Evolutionary conservation across 257 asterid species (phyloP), one percentile per base, ranked within the genome.

Genomic region (Solanum habrochaites): DNA sequence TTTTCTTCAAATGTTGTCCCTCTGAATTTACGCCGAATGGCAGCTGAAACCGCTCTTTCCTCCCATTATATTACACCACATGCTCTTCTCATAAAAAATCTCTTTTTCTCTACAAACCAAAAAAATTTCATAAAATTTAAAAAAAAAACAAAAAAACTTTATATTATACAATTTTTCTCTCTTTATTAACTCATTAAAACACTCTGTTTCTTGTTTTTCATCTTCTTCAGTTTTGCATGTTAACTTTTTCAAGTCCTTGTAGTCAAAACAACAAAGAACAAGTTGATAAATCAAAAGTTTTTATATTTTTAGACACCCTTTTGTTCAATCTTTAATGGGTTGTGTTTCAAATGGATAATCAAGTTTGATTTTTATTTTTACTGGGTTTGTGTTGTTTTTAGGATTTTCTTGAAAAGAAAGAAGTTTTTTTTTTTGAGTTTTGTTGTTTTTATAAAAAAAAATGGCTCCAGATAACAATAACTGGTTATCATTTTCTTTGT

Each of bases 401-500:
- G 31, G 29, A 20, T 25, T 77, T 77, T 43, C 39, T 78, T 78
- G 39, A 5, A 7, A 7, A 31, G 4, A 5, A 7, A n/a, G 18
- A 10, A 21, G 83, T 32, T n/a, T 16, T 32, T 32, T 32, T 32
- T 32, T 3, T 31, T 60, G 52, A 47, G 62, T 64, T 88, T 72
- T 64, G 9, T 18, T 66, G 29, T 52, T 67, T 27, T 62, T 85
- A 15, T 14, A 67, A 3, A 69, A 3, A 69, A 67, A 5, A 69
- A 96, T 96, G 99, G 98, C 98, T 18, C 95, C 92, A 18, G 98
- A 91, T 83, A 90, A 93, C 83, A 91, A 92, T 86, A 93, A 94
- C 86, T 95, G 99, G 99, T 95, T 96, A 16, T 94, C 98, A 2
- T 96, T 95, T 90, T 96, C 99, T 0, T 88, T 96, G 16, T 96